Evolutionary conservation across 495 filamentous ascomycete genomes (phyloP).

Genomic region (Extremus antarcticus): DNA sequence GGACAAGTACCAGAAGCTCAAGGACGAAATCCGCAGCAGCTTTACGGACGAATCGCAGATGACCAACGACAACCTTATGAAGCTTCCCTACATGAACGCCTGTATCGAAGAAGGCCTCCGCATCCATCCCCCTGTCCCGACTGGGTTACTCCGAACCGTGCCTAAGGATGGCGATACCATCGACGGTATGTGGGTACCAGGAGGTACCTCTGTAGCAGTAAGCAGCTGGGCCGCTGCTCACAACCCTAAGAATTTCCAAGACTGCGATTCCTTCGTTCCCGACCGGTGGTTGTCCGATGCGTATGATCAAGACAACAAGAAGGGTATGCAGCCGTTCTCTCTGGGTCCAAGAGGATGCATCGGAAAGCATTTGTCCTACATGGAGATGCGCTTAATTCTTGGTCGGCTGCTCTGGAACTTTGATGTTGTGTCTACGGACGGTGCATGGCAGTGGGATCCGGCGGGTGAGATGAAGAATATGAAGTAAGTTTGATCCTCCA

Average conservation of each 20-base stretch:
- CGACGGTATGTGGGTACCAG: constrained; percentile 31
- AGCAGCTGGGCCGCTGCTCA: not conserved
- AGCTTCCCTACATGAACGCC: constrained; percentile 31
- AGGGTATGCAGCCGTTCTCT: constrained; percentile 35
- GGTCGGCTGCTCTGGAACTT: constrained; percentile 2
- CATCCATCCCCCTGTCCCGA: constrained; percentile 36
- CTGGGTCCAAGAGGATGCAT: constrained; percentile 36
- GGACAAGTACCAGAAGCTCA: not conserved
- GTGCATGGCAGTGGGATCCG: constrained; percentile 17
- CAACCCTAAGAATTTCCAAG: constrained; percentile 25
- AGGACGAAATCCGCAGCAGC: not conserved
- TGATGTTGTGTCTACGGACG: constrained; percentile 8
- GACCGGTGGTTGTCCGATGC: constrained; percentile 34
- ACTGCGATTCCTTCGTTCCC: constrained; percentile 32
- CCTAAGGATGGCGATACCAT: constrained; percentile 35
- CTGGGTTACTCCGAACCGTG: constrained; percentile 37
- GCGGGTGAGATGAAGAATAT: constrained; percentile 16
- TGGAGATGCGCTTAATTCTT: constrained; percentile 1
- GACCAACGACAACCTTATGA: not conserved
- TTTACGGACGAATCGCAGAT: not conserved
- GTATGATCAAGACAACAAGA: constrained; percentile 27
- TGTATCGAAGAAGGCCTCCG: constrained; percentile 37
- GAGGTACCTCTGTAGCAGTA: constrained; percentile 17
- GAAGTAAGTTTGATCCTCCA: not conserved
- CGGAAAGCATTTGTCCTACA: constrained; percentile 21